Conservation (phyloP, 495 filamentous ascomycete species). For the Lophiostoma macrostomum region DNA sequence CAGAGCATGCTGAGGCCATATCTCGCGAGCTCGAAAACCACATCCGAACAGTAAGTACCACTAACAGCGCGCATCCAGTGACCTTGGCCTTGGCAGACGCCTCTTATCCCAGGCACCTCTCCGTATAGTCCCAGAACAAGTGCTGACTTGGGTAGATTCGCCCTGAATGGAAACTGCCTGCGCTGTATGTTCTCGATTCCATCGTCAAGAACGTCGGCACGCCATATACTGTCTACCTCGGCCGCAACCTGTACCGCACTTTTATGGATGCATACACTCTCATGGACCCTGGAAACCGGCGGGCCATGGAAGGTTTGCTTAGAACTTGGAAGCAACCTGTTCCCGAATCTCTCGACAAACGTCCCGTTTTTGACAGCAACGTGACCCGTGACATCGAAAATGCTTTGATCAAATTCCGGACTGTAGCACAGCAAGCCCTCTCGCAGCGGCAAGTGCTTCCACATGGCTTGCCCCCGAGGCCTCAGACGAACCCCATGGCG, state of each 20-base stretch:
- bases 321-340: constrained; percentile 98
- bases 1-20: constrained; percentile 87
- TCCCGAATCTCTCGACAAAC: constrained; percentile 79
- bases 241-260: constrained; percentile 82
- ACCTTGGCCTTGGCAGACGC: neutral
- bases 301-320: constrained; percentile 93
- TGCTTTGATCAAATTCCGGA: constrained; percentile 83
- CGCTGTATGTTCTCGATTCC: constrained; percentile 96
- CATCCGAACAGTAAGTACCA: constrained; percentile 78
- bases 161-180: constrained; percentile 81
- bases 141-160: constrained; percentile 60
- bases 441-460: constrained; percentile 56
- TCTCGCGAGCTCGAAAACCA: constrained; percentile 85
- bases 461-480: constrained; percentile 51
- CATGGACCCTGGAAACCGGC: constrained; percentile 74
- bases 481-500: too few species aligned
- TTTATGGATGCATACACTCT: constrained; percentile 95
- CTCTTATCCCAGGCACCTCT: neutral
- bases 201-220: constrained; percentile 98
- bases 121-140: neutral
- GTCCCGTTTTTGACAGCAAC: constrained; percentile 84
- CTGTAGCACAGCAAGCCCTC: constrained; percentile 64
- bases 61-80: neutral
- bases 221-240: constrained; percentile 91
- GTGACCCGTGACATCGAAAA: constrained; percentile 87